Conservation (phyloP, 805 yeast species). For the Suhomyces faveliae region DNA sequence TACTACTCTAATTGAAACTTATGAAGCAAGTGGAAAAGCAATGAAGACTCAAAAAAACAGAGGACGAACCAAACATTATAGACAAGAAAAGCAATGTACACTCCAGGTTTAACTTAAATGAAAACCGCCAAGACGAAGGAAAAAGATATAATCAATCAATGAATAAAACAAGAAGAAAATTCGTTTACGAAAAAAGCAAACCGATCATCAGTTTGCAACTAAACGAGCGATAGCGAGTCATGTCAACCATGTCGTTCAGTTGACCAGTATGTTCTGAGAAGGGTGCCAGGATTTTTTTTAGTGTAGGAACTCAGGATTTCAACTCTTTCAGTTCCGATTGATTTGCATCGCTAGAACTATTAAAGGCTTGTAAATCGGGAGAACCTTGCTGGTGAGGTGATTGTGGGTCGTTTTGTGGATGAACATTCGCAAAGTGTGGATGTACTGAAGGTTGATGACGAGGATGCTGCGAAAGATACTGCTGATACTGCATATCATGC, state of each 20-base stretch:
- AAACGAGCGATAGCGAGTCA: too few relatives aligned
- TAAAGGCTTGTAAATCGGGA: not conserved
- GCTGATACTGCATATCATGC: conserved; percentile 15
- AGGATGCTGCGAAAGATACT: conserved; percentile 13
- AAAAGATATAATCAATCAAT: not conserved
- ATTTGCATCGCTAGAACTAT: not conserved
- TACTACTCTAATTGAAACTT: conserved; percentile 4
- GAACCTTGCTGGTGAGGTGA: not conserved
- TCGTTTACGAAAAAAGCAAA: not conserved
- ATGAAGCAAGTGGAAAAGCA: not conserved
- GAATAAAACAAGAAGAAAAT: conserved; percentile 1
- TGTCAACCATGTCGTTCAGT: too few relatives aligned
- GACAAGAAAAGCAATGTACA: not conserved
- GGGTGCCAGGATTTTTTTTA: not conserved
- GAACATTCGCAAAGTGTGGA: conserved; percentile 1
- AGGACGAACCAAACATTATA: not conserved
- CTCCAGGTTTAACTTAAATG: not conserved
- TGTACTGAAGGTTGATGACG: conserved; percentile 5
- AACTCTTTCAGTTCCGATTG: not conserved
- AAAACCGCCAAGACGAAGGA: not conserved
- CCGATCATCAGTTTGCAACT: too few relatives aligned
- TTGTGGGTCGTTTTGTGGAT: not conserved
- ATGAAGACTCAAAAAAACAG: not conserved
- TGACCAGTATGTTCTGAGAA: not conserved
- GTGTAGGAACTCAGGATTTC: not conserved